Percentiles rank a stretch among this genome's conserved stretches.
These are phyloP conservation scores for Starmerella khaoyaiensis DNA, from an alignment of 805 yeast species.

Conservation along the genomic window DNA sequence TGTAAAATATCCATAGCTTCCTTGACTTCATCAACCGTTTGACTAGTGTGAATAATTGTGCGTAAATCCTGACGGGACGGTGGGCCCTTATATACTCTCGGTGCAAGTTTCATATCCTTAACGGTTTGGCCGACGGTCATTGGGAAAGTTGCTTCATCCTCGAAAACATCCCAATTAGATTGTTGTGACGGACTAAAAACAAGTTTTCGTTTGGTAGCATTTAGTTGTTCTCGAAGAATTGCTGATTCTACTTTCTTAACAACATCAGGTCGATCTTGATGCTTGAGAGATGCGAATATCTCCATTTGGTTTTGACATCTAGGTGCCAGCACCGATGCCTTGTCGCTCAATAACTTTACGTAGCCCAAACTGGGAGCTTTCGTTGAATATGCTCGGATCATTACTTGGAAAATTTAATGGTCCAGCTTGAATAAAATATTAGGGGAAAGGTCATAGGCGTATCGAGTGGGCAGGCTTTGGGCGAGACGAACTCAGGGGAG, in stretches of 20 bases:
- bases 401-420: background rate
- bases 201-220: conserved; percentile 14
- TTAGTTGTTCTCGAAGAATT: conserved; percentile 18
- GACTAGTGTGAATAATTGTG: conserved; percentile 13
- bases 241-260: conserved; percentile 14
- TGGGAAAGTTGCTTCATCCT: conserved; percentile 1
- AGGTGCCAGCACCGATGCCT: conserved; percentile 7
- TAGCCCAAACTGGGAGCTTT: conserved; percentile 1
- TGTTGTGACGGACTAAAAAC: conserved; percentile 23
- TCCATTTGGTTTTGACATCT: conserved; percentile 4
- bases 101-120: conserved; percentile 8
- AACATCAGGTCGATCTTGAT: conserved; percentile 7
- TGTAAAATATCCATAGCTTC: conserved; percentile 7
- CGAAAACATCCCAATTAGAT: background rate
- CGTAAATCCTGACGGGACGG: conserved; percentile 21
- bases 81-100: conserved; percentile 21
- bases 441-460: too few species aligned
- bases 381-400: conserved; percentile 5
- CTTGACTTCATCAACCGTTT: conserved; percentile 18
- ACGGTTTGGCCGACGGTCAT: conserved; percentile 5
- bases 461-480: too few species aligned
- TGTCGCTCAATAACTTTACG: background rate
- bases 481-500: too few species aligned
- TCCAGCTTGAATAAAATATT: too few species aligned
- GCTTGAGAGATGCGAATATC: conserved; percentile 11